phyloP scores from a whole-genome alignment of 2,329 filamentous ascomycete species.

The Ophiocordyceps camponoti-leonardi region DNA sequence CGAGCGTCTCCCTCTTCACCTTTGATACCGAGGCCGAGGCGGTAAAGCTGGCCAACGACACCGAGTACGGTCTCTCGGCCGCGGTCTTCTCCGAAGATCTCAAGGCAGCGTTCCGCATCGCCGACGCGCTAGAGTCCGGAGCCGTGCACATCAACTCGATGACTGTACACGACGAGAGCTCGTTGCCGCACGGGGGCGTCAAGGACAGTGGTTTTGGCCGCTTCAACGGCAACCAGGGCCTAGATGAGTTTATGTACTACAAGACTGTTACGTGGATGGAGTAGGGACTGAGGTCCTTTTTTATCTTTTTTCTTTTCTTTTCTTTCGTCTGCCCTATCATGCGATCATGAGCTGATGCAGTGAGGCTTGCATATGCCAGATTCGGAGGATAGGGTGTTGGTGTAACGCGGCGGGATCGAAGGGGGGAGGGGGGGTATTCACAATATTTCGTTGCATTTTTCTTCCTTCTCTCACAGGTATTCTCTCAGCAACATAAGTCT shows the following conservation, averaged over 20 bases:
- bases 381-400: too few species aligned
- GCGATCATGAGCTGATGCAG: too few species aligned
- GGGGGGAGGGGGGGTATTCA: too few species aligned
- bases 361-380: too few species aligned
- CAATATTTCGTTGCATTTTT: too few species aligned
- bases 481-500: too few species aligned
- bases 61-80: conserved; percentile 56
- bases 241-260: conserved; percentile 44
- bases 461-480: too few species aligned
- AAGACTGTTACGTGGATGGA: conserved; percentile 41
- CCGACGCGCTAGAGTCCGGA: conserved; percentile 46
- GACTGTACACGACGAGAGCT: conserved; percentile 47
- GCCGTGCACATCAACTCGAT: conserved; percentile 51
- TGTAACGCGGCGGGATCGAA: too few species aligned
- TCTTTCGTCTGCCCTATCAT: too few species aligned
- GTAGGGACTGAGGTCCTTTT: background rate
- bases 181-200: conserved; percentile 46
- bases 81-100: conserved; percentile 60
- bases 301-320: conserved; percentile 9
- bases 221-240: conserved; percentile 34
- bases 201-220: conserved; percentile 48
- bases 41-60: conserved; percentile 59
- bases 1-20: conserved; percentile 49
- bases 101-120: conserved; percentile 38
- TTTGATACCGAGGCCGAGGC: conserved; percentile 58